phyloP scores from a whole-genome alignment of 2,329 filamentous ascomycete genomes.

The Dryadomyces quercivorus region DNA sequence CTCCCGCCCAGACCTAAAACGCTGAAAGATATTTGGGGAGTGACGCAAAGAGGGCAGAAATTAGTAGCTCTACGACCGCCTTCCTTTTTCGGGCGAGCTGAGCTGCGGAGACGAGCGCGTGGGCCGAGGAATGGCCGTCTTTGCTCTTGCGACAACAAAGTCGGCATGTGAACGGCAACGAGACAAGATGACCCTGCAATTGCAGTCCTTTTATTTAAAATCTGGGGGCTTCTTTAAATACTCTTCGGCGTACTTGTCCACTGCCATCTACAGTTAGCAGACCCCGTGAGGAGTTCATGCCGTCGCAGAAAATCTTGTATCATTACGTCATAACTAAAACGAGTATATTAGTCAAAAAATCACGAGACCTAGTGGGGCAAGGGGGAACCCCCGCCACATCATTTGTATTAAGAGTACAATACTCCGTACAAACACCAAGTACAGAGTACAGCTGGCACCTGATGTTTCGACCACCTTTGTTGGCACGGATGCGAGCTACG shows the following conservation, averaged over 20 bases:
- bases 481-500: too few species aligned
- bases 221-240: too few species aligned
- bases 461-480: too few species aligned
- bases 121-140: not conserved
- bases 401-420: too few species aligned
- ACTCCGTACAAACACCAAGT: too few species aligned
- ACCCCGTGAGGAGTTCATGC: too few species aligned
- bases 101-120: not conserved
- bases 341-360: too few species aligned
- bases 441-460: too few species aligned
- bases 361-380: too few species aligned
- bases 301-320: too few species aligned
- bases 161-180: not conserved
- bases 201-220: not conserved
- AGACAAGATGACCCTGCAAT: not conserved
- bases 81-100: not conserved
- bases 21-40: not conserved
- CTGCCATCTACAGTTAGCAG: not conserved
- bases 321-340: too few species aligned
- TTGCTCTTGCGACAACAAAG: not conserved
- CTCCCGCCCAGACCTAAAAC: not conserved
- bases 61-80: not conserved
- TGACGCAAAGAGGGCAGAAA: not conserved
- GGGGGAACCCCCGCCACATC: too few species aligned
- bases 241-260: not conserved